Conservation (phyloP, 1,284 basidiomycete species). For the Moniliophthora roreri region DNA sequence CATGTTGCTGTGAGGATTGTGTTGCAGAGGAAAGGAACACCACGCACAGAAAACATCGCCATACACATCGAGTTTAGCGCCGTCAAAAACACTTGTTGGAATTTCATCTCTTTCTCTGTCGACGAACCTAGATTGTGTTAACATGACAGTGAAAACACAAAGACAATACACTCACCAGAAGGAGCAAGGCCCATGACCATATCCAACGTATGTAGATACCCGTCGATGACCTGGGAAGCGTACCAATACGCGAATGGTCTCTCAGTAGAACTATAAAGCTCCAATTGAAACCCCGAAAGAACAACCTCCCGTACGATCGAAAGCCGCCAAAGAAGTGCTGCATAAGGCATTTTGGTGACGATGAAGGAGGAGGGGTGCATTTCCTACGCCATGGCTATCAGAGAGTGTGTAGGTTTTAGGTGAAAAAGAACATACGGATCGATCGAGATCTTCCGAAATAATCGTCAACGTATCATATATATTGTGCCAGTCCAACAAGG, state of each 20-base stretch:
- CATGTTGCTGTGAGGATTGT: neutral
- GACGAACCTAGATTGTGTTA: conserved; percentile 34
- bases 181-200: conserved; percentile 39
- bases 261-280: conserved; percentile 70
- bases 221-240: conserved; percentile 49
- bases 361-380: neutral
- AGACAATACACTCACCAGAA: conserved; percentile 28
- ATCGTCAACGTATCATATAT: conserved; percentile 48
- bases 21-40: neutral
- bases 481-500: conserved; percentile 61
- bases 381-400: conserved; percentile 9
- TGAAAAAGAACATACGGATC: conserved; percentile 26
- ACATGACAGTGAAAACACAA: conserved; percentile 4
- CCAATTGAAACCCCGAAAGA: conserved; percentile 75
- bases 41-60: conserved; percentile 46
- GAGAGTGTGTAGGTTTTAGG: neutral
- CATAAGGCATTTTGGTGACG: conserved; percentile 35
- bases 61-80: conserved; percentile 53
- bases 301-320: conserved; percentile 65
- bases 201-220: conserved; percentile 56
- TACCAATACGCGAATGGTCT: conserved; percentile 78
- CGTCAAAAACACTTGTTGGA: conserved; percentile 48
- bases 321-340: conserved; percentile 58
- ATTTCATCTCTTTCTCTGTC: conserved; percentile 46
- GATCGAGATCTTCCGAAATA: conserved; percentile 33